Evolutionary conservation across 306 rosid genomes (phyloP), one percentile per base, ranked within the genome.

Genomic region (Trifolium fragiferum): DNA sequence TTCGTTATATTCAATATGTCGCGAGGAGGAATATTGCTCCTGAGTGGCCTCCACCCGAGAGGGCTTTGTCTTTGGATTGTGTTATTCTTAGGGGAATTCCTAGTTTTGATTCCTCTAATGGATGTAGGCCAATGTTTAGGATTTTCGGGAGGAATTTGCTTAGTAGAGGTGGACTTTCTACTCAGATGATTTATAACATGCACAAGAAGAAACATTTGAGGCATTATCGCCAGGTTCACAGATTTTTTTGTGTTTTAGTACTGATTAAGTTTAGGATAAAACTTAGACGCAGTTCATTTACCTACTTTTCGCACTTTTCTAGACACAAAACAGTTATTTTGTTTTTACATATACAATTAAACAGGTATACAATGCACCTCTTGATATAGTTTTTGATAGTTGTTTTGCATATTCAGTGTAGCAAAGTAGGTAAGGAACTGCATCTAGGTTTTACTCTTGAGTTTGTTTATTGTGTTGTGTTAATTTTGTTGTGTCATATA

Each of bases 41-140:
- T 1, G 89, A 91, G 84, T 91, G 98, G 98, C 98, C 98, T 0
- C 97, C 98, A 4, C 91, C 93, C 1, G 98, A 94, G 85, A 79
- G 98, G 68, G 95, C 96, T 1, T 86, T 94, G 68, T 94, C 98
- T 46, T 74, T 94, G 63, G 98, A 94, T 78, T 94, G 98, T 81
- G 72, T 91, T 68, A 91, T 94, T 71, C 87, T 94, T 49, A 88
- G 97, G 75, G 94, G 91, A 20, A 85, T 94, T 81, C 98, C 98
- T 3, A 70, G 87, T 66, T 91, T 88, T 82, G 98, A 94, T 86
- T 76, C 86, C 7, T 90, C 82, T 21, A 94, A 90, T 57, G 98
- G 98, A 18, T 94, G 97, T 75, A 83, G 97, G 66, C 98, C 98
- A 1, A 54, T 88, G 57, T 84, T 91, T 76, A 89, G 98, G 64